phyloP scores from a whole-genome alignment of 306 rosid species.

The Quercus robur region DNA sequence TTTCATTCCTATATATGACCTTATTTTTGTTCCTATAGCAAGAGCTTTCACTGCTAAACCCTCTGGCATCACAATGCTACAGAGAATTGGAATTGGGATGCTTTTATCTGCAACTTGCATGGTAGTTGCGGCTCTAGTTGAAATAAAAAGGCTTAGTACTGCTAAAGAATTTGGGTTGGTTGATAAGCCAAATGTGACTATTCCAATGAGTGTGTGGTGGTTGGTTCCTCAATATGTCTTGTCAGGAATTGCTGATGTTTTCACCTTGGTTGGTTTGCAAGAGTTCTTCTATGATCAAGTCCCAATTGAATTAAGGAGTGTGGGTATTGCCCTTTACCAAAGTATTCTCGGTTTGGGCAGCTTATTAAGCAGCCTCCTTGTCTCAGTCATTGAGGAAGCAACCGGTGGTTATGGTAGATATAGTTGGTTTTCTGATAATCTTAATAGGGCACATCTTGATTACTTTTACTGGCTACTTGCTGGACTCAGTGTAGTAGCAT shows the following conservation, averaged over 20 bases:
- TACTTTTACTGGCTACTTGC: constrained; percentile 67
- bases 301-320: constrained; percentile 58
- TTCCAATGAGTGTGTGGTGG: constrained; percentile 83
- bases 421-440: constrained; percentile 63
- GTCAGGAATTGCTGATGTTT: constrained; percentile 49
- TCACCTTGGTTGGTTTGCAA: constrained; percentile 72
- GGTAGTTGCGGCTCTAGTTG: constrained; percentile 53
- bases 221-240: constrained; percentile 61
- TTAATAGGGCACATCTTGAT: constrained; percentile 69
- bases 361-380: constrained; percentile 60
- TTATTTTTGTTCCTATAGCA: constrained; percentile 49
- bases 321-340: constrained; percentile 62
- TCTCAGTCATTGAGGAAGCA: constrained; percentile 34
- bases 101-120: constrained; percentile 35
- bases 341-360: constrained; percentile 64
- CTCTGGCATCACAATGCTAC: constrained; percentile 69
- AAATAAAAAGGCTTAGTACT: constrained; percentile 50
- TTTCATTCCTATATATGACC: constrained; percentile 52
- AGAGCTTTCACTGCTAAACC: constrained; percentile 47
- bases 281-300: constrained; percentile 81
- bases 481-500: constrained; percentile 31
- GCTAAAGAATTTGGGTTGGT: constrained; percentile 52
- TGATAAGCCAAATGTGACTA: constrained; percentile 43
- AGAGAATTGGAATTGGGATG: constrained; percentile 67
- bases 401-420: constrained; percentile 28